A percentile compares a stretch with the other conserved stretches of the same genome.
Conservation (phyloP, 495 filamentous ascomycete species). For the Hyaloscypha bicolor region DNA sequence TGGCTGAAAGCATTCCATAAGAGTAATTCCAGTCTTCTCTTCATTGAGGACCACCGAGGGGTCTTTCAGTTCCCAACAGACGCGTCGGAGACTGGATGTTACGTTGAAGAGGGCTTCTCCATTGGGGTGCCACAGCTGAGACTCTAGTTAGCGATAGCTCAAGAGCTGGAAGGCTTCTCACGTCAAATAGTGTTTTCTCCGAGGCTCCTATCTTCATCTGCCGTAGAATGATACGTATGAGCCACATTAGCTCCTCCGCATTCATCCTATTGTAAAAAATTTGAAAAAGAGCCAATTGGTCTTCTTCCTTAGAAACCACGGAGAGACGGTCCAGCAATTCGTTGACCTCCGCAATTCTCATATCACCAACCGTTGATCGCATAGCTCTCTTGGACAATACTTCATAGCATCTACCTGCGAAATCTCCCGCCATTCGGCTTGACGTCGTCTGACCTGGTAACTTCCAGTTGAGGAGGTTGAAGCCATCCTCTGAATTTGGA, state of each 20-base stretch:
- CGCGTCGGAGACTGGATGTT: conserved; percentile 83
- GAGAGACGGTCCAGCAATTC: conserved; percentile 80
- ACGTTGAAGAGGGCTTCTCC: conserved; percentile 89
- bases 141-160: conserved; percentile 5
- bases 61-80: conserved; percentile 94
- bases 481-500: conserved; percentile 85
- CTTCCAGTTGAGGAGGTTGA: conserved; percentile 90
- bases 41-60: conserved; percentile 72
- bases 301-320: conserved; percentile 71
- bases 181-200: conserved; percentile 85
- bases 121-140: conserved; percentile 82
- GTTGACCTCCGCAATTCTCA: conserved; percentile 90
- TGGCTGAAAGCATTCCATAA: conserved; percentile 98
- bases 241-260: conserved; percentile 89
- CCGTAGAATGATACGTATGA: conserved; percentile 90
- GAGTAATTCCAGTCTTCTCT: conserved; percentile 63
- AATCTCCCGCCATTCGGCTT: conserved; percentile 78
- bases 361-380: conserved; percentile 68
- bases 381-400: conserved; percentile 84
- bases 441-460: conserved; percentile 69
- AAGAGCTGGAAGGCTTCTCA: conserved; percentile 14
- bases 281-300: conserved; percentile 77
- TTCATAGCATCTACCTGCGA: conserved; percentile 84
- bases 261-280: conserved; percentile 92
- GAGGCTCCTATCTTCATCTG: conserved; percentile 99